phyloP scores from a whole-genome alignment of 805 yeast species.

The Barnettozyma salicaria region DNA sequence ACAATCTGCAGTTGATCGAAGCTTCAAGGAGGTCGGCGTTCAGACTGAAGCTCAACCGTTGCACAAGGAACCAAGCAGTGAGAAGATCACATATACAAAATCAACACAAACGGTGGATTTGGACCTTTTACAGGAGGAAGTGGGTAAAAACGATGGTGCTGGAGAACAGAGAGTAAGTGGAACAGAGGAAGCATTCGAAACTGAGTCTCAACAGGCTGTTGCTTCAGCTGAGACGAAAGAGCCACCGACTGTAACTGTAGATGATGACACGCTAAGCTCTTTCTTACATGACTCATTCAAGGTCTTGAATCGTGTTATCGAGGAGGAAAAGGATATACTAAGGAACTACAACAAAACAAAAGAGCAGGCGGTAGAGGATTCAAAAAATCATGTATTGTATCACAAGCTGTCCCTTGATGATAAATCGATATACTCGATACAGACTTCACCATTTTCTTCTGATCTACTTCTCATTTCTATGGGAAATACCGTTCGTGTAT shows the following conservation, averaged over 20 bases:
- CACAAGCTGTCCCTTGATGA: constrained; percentile 1
- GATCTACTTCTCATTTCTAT: constrained; percentile 19
- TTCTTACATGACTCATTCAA: constrained; percentile 23
- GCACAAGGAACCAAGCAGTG: constrained; percentile 8
- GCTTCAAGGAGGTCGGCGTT: constrained; percentile 2
- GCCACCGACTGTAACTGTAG: constrained; percentile 2
- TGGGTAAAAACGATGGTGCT: constrained; percentile 4
- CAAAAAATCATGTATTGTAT: constrained; percentile 9
- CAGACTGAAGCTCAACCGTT: constrained; percentile 1
- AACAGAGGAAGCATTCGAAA: background rate
- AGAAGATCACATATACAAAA: constrained; percentile 23
- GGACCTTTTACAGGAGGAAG: constrained; percentile 3
- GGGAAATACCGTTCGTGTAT: constrained; percentile 14
- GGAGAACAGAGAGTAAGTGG: background rate
- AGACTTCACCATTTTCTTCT: constrained; percentile 16
- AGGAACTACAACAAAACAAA: constrained; percentile 14
- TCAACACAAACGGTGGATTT: constrained; percentile 20
- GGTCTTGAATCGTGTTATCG: constrained; percentile 23
- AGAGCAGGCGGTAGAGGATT: constrained; percentile 14
- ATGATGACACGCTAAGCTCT: constrained; percentile 11
- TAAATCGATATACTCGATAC: constrained; percentile 13
- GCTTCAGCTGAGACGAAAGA: background rate
- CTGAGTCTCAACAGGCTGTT: background rate
- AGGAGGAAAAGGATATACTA: constrained; percentile 25
- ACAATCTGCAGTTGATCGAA: no score